Conservation (phyloP, 441 rosid species). For the Theobroma grandiflorum region DNA sequence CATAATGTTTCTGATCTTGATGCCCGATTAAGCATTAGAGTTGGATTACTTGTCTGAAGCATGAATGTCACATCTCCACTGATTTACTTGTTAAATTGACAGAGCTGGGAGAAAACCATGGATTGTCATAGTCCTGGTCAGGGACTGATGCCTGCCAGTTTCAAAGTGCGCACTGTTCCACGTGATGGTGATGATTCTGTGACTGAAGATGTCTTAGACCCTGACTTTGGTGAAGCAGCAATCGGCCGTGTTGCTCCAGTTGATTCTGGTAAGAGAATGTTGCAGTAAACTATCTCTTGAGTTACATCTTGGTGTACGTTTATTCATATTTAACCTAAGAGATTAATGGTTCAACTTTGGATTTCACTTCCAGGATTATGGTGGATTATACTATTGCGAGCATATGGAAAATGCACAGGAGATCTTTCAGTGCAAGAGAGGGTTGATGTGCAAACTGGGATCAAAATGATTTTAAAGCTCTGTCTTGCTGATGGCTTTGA, state of each 20-base stretch:
- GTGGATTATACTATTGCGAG: slow-evolving; percentile 78
- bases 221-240: slow-evolving; percentile 90
- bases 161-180: slow-evolving; percentile 81
- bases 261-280: slow-evolving; percentile 71
- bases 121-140: slow-evolving; percentile 95
- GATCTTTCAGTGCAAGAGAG: slow-evolving; percentile 80
- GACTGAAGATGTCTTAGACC: slow-evolving; percentile 82
- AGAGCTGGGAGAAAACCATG: slow-evolving; percentile 99
- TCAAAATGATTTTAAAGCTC: slow-evolving; percentile 78
- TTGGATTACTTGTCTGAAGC: slow-evolving; percentile 15
- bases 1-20: background rate
- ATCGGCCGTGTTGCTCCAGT: slow-evolving; percentile 96
- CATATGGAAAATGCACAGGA: slow-evolving; percentile 75
- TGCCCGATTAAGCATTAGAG: background rate
- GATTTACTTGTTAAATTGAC: slow-evolving; percentile 28
- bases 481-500: slow-evolving; percentile 93
- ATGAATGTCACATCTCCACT: slow-evolving; percentile 19
- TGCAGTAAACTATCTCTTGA: background rate
- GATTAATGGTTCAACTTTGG: slow-evolving; percentile 1
- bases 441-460: slow-evolving; percentile 92
- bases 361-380: slow-evolving; percentile 56
- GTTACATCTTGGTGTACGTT: background rate
- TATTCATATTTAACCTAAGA: slow-evolving; percentile 16
- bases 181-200: slow-evolving; percentile 82
- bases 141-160: slow-evolving; percentile 94